Base-by-base conservation (phyloP, 306 rosid species). In the Acacia melanoxylon region DNA sequence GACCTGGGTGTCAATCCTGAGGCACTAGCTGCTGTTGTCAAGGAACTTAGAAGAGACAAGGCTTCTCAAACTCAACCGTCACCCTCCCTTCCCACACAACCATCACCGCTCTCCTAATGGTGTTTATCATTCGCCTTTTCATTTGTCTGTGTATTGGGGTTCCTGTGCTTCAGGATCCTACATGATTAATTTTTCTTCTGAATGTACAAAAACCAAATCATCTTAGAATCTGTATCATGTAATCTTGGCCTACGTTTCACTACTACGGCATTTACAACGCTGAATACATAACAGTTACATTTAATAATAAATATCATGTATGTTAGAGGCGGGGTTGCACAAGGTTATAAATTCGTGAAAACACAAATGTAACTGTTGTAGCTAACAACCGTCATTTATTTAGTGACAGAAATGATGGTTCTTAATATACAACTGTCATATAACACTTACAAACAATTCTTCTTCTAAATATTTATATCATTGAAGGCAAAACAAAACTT, bases 201-300 rank as follows among this genome's bases (percentile, higher is more conserved):
- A 68, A 13, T 54, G 62, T 54, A 54, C 62, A 20, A 54, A 54
- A 54, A 8, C 62, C 27, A 52, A 5, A 8, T 7, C 62, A 20
- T n/a, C 25, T 2, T 20, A 7, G 3, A 56, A 2, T 56, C 11
- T 19, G 61, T 54, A 54, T 54, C 61, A 54, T 54, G 61, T 19
- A 20, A 2, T n/a, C 24, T 54, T 54, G 12, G 10, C 13, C 13
- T 7, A 56, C n/a, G 31, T 58, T 52, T 46, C 5, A 4, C 7
- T 35, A 35, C 7, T 35, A 35, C 7, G 1, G 40, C 40, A 35
- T 35, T 35, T 35, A 35, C 0, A 35, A 35, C 40, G 0, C 1
- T 5, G 5, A 35, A 35, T 35, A 35, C 1, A 5, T 0, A 35
- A 4, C 0, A 0, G 4, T 35, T 35, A 0, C 0, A 4, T 0